Evolutionary conservation across 2,329 filamentous ascomycete species (phyloP), one percentile per base, ranked within the genome.

Genomic region (Curvularia sp.): DNA sequence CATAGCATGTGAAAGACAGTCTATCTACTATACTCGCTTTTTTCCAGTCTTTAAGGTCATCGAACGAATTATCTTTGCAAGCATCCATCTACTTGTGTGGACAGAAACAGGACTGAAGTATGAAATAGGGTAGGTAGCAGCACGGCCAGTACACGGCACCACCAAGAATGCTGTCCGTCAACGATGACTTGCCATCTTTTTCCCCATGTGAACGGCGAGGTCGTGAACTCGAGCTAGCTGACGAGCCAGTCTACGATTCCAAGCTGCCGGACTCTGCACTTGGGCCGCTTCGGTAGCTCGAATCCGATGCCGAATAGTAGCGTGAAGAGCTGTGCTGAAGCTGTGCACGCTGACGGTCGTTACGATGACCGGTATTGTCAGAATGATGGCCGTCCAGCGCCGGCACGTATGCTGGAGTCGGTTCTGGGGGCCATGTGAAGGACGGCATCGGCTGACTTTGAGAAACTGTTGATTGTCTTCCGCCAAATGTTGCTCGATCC

Each of bases 31-130:
- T 18, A 9, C 4, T 18, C 15, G n/a, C 28, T 26, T n/a, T 13
- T n/a, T 28, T 12, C 7, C 5, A 5, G n/a, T 3, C 28, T 9
- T 30, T 35, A n/a, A 51, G 18, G 26, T 10, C 9, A 20, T 12
- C 50, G 51, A 28, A 35, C 18, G 35, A 49, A 9, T 15, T 15
- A 33, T 30, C 10, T 26, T 10, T 12, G 8, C 4, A 18, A 24
- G 18, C 5, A 15, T 7, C 38, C 42, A n/a, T 35, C 20, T 35
- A 56, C 39, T 33, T 62, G 8, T 58, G 68, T 56, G 72, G 75
- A 65, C 75, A 77, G 54, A 75, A 76, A 15, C 71, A 75, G 28
- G 73, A 70, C 41, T 65, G 67, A 41, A 75, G 61, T 53, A 75
- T 62, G 38, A 73, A 75, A 48, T 72, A 64, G 35, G 75, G 75